These are phyloP conservation scores for Chimonanthus praecox DNA, from an alignment of 164 flowering plant species.

Conservation along the genomic window DNA sequence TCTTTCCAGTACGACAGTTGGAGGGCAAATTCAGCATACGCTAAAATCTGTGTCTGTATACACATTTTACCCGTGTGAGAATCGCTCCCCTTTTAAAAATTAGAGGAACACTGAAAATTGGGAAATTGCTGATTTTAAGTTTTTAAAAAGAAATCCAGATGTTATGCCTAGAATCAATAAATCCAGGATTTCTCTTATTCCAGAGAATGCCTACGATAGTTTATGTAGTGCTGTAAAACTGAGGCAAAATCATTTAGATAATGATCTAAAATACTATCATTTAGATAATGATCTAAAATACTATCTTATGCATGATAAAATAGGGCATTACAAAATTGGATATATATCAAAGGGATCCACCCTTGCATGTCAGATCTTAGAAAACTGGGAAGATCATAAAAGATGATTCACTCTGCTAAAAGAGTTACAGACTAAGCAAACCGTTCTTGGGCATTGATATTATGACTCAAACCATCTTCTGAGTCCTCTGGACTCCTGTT, in stretches of 20 bases:
- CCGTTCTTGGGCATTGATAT: neutral
- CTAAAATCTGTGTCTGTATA: no score
- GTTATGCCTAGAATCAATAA: neutral
- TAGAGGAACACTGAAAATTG: no score
- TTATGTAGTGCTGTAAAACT: neutral
- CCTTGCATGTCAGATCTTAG: neutral
- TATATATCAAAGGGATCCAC: neutral
- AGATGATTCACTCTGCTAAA: neutral
- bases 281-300: neutral
- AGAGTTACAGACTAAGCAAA: neutral
- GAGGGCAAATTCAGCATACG: no score
- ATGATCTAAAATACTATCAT: no score
- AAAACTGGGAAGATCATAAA: neutral
- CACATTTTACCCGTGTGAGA: no score
- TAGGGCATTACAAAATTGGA: neutral
- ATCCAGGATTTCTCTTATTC: no score
- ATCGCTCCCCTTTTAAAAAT: no score
- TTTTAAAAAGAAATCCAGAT: neutral
- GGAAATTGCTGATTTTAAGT: no score
- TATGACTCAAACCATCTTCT: constrained; percentile 28
- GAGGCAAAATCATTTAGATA: no score
- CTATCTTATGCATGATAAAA: neutral
- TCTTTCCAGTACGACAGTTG: no score
- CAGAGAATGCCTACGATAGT: no score
- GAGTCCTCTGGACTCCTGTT: constrained; percentile 24